Evolutionary conservation across 805 yeast genomes (phyloP).

Genomic region (Hanseniaspora lachancei): DNA sequence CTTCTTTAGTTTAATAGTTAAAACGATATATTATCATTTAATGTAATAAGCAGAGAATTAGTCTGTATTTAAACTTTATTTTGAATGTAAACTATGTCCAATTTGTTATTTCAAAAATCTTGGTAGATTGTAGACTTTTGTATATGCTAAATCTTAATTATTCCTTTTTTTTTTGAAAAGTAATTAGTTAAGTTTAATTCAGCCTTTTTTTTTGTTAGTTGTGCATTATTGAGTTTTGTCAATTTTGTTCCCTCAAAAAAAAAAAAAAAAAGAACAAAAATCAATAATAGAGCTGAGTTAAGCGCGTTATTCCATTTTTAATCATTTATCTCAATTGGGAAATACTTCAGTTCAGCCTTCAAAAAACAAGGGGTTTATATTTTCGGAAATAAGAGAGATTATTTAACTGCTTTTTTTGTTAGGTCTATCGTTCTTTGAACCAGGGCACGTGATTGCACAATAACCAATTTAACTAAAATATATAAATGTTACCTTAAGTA

Average conservation of each 20-base stretch:
- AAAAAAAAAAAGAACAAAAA: not conserved
- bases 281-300: not conserved
- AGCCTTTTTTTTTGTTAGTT: not conserved
- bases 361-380: not conserved
- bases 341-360: not conserved
- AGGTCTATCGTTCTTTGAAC: not conserved
- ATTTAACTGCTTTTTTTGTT: too few species aligned
- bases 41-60: too few species aligned
- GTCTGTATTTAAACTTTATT: too few species aligned
- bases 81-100: too few species aligned
- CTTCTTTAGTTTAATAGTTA: too few species aligned
- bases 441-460: not conserved
- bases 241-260: not conserved
- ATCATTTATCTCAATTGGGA: conserved; percentile 5
- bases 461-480: too few species aligned
- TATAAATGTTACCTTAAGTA: not conserved
- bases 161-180: not conserved
- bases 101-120: not conserved
- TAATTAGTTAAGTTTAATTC: not conserved
- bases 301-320: not conserved
- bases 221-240: not conserved
- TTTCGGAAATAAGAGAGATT: too few species aligned
- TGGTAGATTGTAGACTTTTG: not conserved
- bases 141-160: not conserved
- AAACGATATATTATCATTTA: too few species aligned